These are phyloP conservation scores for Vigna unguiculata DNA, from an alignment of 306 rosid species.

Conservation along the genomic window DNA sequence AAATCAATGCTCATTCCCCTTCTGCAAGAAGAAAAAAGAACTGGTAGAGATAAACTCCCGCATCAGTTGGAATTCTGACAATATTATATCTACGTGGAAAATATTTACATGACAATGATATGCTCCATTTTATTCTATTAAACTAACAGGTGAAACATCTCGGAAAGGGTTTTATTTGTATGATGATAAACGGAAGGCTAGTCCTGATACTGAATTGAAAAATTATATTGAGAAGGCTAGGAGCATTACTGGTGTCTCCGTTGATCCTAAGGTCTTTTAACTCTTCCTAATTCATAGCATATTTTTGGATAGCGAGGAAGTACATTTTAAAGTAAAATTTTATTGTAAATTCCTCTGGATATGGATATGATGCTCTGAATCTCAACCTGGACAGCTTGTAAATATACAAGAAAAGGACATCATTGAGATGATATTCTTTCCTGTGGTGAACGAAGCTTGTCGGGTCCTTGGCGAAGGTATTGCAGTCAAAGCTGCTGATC, in stretches of 20 bases:
- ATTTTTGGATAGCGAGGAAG: slow-evolving; percentile 20
- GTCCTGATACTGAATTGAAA: slow-evolving; percentile 84
- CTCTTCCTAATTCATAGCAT: slow-evolving; percentile 23
- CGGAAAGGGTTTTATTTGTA: slow-evolving; percentile 88
- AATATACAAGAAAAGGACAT: slow-evolving; percentile 83
- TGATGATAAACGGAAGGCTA: slow-evolving; percentile 75
- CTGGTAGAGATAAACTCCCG: slow-evolving; percentile 58
- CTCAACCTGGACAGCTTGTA: slow-evolving; percentile 63
- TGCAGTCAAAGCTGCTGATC: slow-evolving; percentile 89
- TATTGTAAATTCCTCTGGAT: slow-evolving; percentile 9
- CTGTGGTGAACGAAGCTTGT: slow-evolving; percentile 97
- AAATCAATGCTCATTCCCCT: slow-evolving; percentile 86
- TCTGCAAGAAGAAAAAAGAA: slow-evolving; percentile 88
- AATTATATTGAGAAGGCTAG: slow-evolving; percentile 87
- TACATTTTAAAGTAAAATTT: slow-evolving; percentile 1
- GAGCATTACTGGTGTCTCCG: slow-evolving; percentile 67
- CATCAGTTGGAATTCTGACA: slow-evolving; percentile 29
- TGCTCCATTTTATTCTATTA: slow-evolving; percentile 12
- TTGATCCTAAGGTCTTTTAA: slow-evolving; percentile 77
- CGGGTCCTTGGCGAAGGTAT: slow-evolving; percentile 95
- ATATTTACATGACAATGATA: slow-evolving; percentile 1
- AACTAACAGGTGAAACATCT: slow-evolving; percentile 72
- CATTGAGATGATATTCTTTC: slow-evolving; percentile 92
- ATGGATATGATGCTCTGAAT: slow-evolving; percentile 34
- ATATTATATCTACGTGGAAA: slow-evolving; percentile 10